Conservation (phyloP, 371 early-diverging fungal genomes). For the Rhizopus sp. region DNA sequence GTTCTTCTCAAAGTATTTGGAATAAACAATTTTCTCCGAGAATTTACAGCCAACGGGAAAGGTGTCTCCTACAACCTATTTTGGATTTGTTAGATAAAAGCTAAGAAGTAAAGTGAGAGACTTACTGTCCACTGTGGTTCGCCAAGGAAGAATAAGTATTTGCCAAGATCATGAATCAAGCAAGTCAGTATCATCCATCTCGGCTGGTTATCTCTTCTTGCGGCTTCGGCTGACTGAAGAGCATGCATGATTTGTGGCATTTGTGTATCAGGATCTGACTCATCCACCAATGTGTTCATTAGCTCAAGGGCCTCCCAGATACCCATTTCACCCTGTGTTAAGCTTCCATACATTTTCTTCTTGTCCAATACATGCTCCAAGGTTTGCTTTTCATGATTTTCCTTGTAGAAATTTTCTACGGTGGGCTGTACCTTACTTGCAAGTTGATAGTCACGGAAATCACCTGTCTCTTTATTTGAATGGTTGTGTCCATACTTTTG, state of each 20-base stretch:
- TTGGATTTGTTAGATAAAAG: conserved; percentile 2
- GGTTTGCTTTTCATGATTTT: conserved; percentile 49
- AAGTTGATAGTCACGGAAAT: conserved; percentile 31
- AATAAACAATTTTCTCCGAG: conserved; percentile 49
- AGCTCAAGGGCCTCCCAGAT: conserved; percentile 59
- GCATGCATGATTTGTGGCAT: conserved; percentile 56
- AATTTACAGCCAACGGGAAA: conserved; percentile 57
- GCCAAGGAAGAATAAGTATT: conserved; percentile 50
- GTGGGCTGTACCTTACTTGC: conserved; percentile 30
- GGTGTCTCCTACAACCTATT: conserved; percentile 48
- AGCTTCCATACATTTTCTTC: conserved; percentile 31
- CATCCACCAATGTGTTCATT: conserved; percentile 52
- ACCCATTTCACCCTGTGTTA: conserved; percentile 40
- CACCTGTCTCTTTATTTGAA: conserved; percentile 17
- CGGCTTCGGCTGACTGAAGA: conserved; percentile 62
- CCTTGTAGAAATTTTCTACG: conserved; percentile 37
- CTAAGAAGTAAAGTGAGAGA: not conserved
- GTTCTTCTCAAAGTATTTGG: conserved; percentile 42
- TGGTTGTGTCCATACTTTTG: conserved; percentile 34
- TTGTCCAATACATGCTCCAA: conserved; percentile 34
- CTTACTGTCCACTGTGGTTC: conserved; percentile 61
- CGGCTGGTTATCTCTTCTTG: conserved; percentile 51
- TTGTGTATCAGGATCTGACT: conserved; percentile 52
- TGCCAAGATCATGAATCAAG: conserved; percentile 64
- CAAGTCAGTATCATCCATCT: conserved; percentile 56